Evolutionary conservation across 2,329 filamentous ascomycete species (phyloP).

Genomic region (Knufia fluminis): DNA sequence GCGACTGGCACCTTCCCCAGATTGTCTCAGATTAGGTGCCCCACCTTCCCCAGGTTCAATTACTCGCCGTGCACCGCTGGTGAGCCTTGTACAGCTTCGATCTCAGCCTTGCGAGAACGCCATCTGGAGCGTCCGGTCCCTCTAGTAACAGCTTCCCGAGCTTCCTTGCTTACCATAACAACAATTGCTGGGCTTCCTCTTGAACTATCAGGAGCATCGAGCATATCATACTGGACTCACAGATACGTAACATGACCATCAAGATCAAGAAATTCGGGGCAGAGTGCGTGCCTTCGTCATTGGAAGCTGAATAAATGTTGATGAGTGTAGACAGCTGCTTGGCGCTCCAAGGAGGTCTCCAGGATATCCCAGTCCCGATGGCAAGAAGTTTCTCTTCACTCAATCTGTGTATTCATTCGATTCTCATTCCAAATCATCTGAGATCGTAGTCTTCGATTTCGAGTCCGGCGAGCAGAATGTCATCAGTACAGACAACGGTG

Average conservation of each 20-base stretch:
- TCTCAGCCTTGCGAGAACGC: not conserved
- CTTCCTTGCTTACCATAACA: too few relatives aligned
- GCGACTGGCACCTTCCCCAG: not conserved
- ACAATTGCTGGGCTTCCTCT: too few relatives aligned
- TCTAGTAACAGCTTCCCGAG: constrained; percentile 9
- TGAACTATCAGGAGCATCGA: too few relatives aligned
- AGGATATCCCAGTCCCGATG: constrained; percentile 36
- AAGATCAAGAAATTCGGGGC: constrained; percentile 6
- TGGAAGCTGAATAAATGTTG: not conserved
- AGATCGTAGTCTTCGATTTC: constrained; percentile 39
- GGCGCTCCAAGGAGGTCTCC: constrained; percentile 38
- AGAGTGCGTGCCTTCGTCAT: not conserved
- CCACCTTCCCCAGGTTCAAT: constrained; percentile 8
- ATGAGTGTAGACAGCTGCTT: constrained; percentile 33
- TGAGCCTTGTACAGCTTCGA: not conserved
- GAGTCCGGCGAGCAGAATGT: constrained; percentile 32
- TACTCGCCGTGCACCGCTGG: not conserved
- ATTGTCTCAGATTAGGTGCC: not conserved
- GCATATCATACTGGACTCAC: too few relatives aligned
- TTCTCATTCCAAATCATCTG: constrained; percentile 37
- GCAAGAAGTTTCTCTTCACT: constrained; percentile 40
- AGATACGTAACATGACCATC: constrained; percentile 6
- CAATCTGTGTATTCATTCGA: constrained; percentile 43
- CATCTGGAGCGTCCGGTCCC: not conserved
- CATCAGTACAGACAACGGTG: constrained; percentile 36